Base-by-base conservation (phyloP, 2,329 filamentous ascomycete species). In the Ramichloridium luteum region DNA sequence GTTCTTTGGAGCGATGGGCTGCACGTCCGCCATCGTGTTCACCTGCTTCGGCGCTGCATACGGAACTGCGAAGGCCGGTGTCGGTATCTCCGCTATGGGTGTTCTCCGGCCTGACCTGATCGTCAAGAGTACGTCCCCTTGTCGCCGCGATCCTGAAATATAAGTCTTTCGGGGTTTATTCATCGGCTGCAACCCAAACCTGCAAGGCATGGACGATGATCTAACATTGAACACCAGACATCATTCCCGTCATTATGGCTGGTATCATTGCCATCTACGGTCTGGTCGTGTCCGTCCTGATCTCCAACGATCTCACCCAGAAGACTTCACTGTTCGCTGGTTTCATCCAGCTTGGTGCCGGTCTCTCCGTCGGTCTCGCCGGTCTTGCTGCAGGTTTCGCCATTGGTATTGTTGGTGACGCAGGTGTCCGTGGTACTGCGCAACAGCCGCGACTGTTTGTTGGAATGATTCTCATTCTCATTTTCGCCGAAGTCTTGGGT, bases 231-330 rank as follows among this genome's bases (percentile, higher is more conserved):
- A 20, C 13, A 20, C 34, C 13, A 23, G 88, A 94, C 74, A 94
- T 96, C 62, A 88, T 96, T 46, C 90, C 90, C 60, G 90, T 96
- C 65, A 93, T 98, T 77, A 98, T 98, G 90, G 90, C 90, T 72
- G 90, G 90, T 96, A 98, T 98, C 65, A 96, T 98, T 66, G 90
- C 84, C 80, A 96, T 98, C 63, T 98, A 68, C 59, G 64, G 64
- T 46, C 58, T 68, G 33, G 64, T 68, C 53, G 64, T 68, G 31
- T 67, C 63, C 27, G 64, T 68, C 50, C 50, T 68, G 47, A 68
- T 68, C 55, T 67, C 64, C 50, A 67, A 67, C 58, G 59, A 65
- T 41, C 57, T 68, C 34, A 51, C 50, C 31, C 64, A 67, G 42
- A 44, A 60, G 25, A 56, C 52, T 18, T 56, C 64, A 25, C 60